Base-by-base conservation (phyloP, 2,329 filamentous ascomycete genomes). In the Aureobasidium uvarum region DNA sequence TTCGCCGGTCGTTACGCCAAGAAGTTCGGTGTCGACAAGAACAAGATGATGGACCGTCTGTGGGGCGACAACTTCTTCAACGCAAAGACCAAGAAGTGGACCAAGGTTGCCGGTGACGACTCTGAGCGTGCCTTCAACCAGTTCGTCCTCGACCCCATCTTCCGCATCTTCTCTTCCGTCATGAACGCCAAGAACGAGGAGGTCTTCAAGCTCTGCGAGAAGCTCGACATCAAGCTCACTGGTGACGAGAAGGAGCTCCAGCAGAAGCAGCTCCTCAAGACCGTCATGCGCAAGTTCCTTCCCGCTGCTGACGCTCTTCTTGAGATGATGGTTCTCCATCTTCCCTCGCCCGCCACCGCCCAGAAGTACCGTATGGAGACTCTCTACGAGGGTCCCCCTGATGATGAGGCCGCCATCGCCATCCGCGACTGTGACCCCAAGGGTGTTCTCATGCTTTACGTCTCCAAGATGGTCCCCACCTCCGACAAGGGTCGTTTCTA, bases 31-130 rank as follows among this genome's bases (percentile, higher is more conserved):
- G 95, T 99, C 75, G 94, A 99, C 89, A 93, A 93, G 82, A 90
- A 89, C 85, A 98, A 98, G 92, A 97, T 99, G 95, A 96, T 98
- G 91, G 92, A 97, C 86, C 92, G 95, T 89, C 92, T 99, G 74
- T 99, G 95, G 95, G 95, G 95, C 74, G 95, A 99, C 89, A 97
- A 92, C 87, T 99, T 87, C 88, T 99, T 99, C 91, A 98, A 99
- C 88, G 91, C 95, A 74, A 87, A 91, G 84, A 99, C 95, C 86
- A 99, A 98, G 92, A 99, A 99, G 89, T 99, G 95, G 95, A 94
- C 93, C 81, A 98, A 90, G 86, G 86, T 83, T 79, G 84, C 84
- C 74, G 90, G 86, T 71, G 89, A 96, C 86, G 79, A 81, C 71
- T 88, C 96, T 66, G 95, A 98, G 88, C 95, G 95, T 90, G 92